Evolutionary conservation across 179 eudicot genomes (phyloP), one percentile per base, ranked within the genome.

Genomic region (Silene coronaria): DNA sequence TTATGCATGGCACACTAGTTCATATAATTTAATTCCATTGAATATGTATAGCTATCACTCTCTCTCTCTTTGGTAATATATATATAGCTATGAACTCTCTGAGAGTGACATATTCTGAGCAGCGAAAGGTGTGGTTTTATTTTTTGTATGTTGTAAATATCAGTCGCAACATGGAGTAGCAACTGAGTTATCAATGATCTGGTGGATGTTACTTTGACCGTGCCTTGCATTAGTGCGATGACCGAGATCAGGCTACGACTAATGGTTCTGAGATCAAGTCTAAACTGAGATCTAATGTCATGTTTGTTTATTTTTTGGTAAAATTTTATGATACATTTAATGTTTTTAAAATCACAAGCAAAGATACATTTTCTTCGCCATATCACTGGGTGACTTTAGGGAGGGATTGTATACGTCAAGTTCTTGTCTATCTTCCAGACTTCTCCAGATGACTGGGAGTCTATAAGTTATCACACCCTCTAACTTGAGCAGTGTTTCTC

Each of bases 401-500:
- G 38, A n/a, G 66, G 61, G 11, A 16, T 28, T 23, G 30, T 67
- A 21, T 34, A 16, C 58, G 4, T 58, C 14, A 14, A 42, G 26
- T 58, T 19, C 67, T 22, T 65, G 60, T 26, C 26, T 53, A 14
- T 61, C 70, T 66, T 51, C 57, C 5, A 53, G 57, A 48, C 26
- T 76, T 72, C 13, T 17, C 59, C 17, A 21, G 51, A 17, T 60
- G n/a, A 23, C 28, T 55, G 8, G 22, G 59, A 55, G 6, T n/a
- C 59, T 55, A 65, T 80, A 16, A 19, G 30, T 27, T 21, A 23
- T 36, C 19, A 72, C 6, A 16, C 19, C 34, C 27, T 6, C 72
- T 78, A 77, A 73, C 68, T 74, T 63, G 42, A 32, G 74, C 19
- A 27, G 27, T 19, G 19, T 26, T 72, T 19, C 23, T 53, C 23